Conservation (phyloP, 495 filamentous ascomycete species). For the Talaromyces stipitatus region DNA sequence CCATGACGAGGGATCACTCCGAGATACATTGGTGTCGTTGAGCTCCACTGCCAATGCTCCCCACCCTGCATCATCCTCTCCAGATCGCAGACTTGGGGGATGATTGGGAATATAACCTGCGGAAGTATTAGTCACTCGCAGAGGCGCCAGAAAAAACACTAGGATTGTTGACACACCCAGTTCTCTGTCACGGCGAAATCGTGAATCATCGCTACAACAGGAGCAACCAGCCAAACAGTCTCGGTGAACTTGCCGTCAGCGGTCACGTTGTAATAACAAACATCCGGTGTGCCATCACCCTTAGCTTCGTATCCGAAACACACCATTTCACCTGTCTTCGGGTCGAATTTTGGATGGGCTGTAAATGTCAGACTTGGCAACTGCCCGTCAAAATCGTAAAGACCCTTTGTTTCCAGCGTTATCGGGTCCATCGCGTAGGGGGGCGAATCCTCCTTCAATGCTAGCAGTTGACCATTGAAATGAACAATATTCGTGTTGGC, state of each 20-base stretch:
- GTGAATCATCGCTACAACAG: conserved; percentile 50
- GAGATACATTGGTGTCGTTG: conserved; percentile 43
- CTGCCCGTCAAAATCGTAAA: conserved; percentile 52
- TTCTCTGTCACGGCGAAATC: conserved; percentile 46
- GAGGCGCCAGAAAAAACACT: neutral
- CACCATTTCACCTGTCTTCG: conserved; percentile 47
- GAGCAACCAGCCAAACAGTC: conserved; percentile 41
- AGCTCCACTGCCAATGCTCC: conserved; percentile 50
- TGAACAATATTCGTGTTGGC: conserved; percentile 50
- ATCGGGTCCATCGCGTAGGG: conserved; percentile 49
- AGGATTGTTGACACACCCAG: conserved; percentile 16
- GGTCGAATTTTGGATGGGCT: conserved; percentile 56
- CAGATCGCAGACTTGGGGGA: conserved; percentile 42
- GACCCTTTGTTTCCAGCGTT: conserved; percentile 46
- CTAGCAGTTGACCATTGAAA: conserved; percentile 44
- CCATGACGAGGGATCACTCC: conserved; percentile 41
- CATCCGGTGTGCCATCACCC: conserved; percentile 36
- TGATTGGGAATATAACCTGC: conserved; percentile 40
- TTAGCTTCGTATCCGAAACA: conserved; percentile 49
- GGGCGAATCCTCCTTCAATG: conserved; percentile 47
- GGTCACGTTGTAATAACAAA: conserved; percentile 40
- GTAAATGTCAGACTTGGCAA: conserved; percentile 46
- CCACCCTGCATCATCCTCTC: conserved; percentile 45
- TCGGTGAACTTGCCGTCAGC: conserved; percentile 33
- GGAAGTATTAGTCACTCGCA: neutral